Percentiles rank a stretch among this genome's conserved stretches.
Evolutionary conservation across 345 rosid genomes (phyloP).

Genomic region (Bretschneidera sinensis): DNA sequence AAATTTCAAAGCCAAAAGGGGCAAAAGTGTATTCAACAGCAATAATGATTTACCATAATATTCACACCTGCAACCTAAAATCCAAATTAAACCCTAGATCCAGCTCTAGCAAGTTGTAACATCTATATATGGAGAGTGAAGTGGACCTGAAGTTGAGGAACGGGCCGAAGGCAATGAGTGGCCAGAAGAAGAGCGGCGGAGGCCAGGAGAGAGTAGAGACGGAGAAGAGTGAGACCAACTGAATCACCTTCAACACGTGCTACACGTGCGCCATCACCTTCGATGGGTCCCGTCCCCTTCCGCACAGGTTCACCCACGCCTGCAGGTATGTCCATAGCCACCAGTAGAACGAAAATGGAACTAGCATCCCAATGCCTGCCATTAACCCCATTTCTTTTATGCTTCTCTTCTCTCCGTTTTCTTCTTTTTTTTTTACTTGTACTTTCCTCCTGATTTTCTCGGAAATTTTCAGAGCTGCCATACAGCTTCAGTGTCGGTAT

Average conservation of each 20-base stretch:
- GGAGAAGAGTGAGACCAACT: slow-evolving; percentile 63
- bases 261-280: slow-evolving; percentile 68
- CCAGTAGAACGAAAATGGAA: slow-evolving; percentile 86
- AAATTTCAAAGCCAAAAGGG: no score
- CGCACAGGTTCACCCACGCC: slow-evolving; percentile 73
- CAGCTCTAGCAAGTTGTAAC: neutral
- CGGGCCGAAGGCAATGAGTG: slow-evolving; percentile 79
- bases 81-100: neutral
- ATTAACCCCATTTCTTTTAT: slow-evolving; percentile 62
- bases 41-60: neutral
- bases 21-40: no score
- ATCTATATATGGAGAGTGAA: neutral
- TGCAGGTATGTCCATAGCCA: slow-evolving; percentile 77
- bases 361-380: slow-evolving; percentile 58
- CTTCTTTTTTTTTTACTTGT: neutral
- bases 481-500: no score
- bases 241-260: slow-evolving; percentile 68
- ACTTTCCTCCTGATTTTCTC: neutral
- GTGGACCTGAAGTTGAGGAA: slow-evolving; percentile 81
- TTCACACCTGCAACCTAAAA: no score
- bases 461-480: no score
- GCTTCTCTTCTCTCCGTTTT: neutral
- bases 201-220: slow-evolving; percentile 78
- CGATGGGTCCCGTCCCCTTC: slow-evolving; percentile 64
- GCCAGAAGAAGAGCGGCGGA: slow-evolving; percentile 85